Evolutionary conservation across 2,329 filamentous ascomycete species (phyloP), one percentile per base, ranked within the genome.

Genomic region (Chrysoporthe puriensis): DNA sequence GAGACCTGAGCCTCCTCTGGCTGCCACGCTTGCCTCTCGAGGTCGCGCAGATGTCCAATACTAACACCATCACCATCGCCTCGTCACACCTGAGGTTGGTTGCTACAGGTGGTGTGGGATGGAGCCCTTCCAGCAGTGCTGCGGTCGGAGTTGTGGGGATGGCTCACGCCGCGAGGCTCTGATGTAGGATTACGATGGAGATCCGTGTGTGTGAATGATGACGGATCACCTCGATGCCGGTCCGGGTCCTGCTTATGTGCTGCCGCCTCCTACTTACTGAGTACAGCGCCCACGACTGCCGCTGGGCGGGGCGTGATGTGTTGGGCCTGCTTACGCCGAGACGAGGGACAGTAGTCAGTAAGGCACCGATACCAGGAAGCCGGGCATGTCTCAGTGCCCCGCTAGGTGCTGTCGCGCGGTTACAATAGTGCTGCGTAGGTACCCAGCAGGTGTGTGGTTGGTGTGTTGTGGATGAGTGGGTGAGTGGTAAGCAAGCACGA

Each of bases 401-500:
- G 6, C 36, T 9, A 40, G 36, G 5, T 9, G 9, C 36, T 9
- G 36, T 5, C 36, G 36, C 36, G 36, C 36, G 6, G 36, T 40
- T 40, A 40, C 36, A 40, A 26, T 26, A 26, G 26, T 26, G 26
- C 26, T 26, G 26, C 26, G 26, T 26, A 26, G 26, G 26, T 26
- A 26, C 26, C 26, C 26, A 26, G 26, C 26, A 26, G 26, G 26
- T 26, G 26, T 26, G 26, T 26, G 26, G 26, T 26, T 26, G 26
- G 26, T 26, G 26, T 26, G 26, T 26, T 2, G 26, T 26, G 26
- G 26, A 26, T 26, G 26, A 26, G 26, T 26, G 26, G 26, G 43
- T 26, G n/a, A 11, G n/a, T 13, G 8, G 7, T 3, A 50, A 50
- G 68, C 68, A 63, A 63, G 57, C 66, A 65, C 63, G 6, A 11